A percentile compares a stretch with the other conserved stretches of the same genome.
Evolutionary conservation across 352 stramenopile species (phyloP).

Genomic region (Plasmopara halstedii): DNA sequence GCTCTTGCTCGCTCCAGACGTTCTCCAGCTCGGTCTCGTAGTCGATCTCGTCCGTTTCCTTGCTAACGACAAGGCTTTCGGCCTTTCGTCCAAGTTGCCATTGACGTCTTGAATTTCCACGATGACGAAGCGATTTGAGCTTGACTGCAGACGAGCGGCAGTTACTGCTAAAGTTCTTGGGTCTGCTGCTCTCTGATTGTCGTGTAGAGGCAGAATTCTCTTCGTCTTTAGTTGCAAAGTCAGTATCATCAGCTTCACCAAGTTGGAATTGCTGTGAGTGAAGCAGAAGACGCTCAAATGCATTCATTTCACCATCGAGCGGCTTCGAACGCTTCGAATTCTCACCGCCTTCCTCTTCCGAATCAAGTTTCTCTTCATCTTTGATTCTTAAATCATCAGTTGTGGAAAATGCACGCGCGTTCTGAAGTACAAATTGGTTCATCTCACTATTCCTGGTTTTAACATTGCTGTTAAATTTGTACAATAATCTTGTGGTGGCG

Average conservation of each 20-base stretch:
- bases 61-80: slow-evolving; percentile 6
- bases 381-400: not conserved
- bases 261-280: slow-evolving; percentile 57
- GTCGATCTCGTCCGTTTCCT: slow-evolving; percentile 47
- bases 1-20: slow-evolving; percentile 24
- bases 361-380: slow-evolving; percentile 1
- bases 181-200: not conserved
- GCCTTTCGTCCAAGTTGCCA: slow-evolving; percentile 11
- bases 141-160: not conserved
- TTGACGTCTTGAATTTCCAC: slow-evolving; percentile 3
- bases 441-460: not conserved
- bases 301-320: slow-evolving; percentile 38
- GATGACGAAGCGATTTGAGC: slow-evolving; percentile 12
- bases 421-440: not conserved
- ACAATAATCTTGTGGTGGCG: not conserved
- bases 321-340: too few species aligned
- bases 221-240: slow-evolving; percentile 10
- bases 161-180: not conserved
- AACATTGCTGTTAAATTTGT: not conserved
- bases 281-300: slow-evolving; percentile 59
- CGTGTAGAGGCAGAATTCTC: slow-evolving; percentile 3
- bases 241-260: slow-evolving; percentile 1
- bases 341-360: slow-evolving; percentile 8
- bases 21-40: slow-evolving; percentile 64
- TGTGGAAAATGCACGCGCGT: slow-evolving; percentile 8